Percentiles rank a stretch among this genome's conserved stretches.
Conservation (phyloP, 441 rosid species). For the Heliophila coronopifolia region DNA sequence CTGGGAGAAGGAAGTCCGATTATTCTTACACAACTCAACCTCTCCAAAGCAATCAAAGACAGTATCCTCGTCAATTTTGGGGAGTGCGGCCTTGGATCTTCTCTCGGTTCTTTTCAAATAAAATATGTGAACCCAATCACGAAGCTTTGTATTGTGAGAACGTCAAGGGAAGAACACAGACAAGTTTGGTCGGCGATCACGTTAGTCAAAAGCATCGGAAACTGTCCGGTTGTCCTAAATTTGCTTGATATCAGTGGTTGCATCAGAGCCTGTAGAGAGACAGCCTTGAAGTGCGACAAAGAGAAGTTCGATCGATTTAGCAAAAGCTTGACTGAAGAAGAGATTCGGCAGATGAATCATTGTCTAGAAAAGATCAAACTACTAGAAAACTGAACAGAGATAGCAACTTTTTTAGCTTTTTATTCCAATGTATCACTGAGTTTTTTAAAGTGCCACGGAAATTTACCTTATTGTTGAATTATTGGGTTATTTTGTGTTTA, state of each 20-base stretch:
- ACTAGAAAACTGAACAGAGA: conserved; percentile 39
- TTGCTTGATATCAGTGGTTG: conserved; percentile 64
- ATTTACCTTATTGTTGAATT: neutral
- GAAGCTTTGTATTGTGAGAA: conserved; percentile 59
- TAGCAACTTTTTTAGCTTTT: neutral
- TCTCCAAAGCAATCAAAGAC: conserved; percentile 58
- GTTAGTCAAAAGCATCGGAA: conserved; percentile 52
- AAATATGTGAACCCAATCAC: conserved; percentile 71
- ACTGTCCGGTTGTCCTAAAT: conserved; percentile 57
- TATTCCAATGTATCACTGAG: neutral
- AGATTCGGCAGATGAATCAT: conserved; percentile 47
- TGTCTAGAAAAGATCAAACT: conserved; percentile 58
- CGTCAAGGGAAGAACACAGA: conserved; percentile 57
- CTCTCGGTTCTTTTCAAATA: conserved; percentile 60
- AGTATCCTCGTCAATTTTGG: conserved; percentile 59
- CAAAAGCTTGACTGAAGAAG: conserved; percentile 39
- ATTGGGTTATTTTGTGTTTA: neutral
- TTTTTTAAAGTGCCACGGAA: neutral
- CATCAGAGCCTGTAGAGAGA: conserved; percentile 51
- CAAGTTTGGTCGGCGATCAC: conserved; percentile 73
- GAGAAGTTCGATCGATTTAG: conserved; percentile 54
- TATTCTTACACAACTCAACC: conserved; percentile 55
- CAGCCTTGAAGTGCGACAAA: conserved; percentile 67
- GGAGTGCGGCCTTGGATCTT: conserved; percentile 68
- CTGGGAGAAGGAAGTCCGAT: conserved; percentile 45